phyloP scores from a whole-genome alignment of 2,329 filamentous ascomycete species.

The Colletotrichum sp. region DNA sequence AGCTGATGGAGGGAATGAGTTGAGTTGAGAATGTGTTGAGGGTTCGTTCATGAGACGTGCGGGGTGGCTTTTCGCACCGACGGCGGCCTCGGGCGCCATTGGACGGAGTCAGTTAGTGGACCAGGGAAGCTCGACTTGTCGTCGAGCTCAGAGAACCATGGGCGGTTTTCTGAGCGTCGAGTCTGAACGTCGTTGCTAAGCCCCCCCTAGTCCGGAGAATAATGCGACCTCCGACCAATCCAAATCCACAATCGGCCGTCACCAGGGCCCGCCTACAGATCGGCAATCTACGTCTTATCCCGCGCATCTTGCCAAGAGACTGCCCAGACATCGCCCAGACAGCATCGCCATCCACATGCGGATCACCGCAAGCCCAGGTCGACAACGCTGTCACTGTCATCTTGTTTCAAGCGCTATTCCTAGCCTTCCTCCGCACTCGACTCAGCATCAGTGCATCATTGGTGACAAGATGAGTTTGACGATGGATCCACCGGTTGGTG shows the following conservation, averaged over 20 bases:
- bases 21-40: slow-evolving; percentile 15
- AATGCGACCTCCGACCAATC: slow-evolving; percentile 19
- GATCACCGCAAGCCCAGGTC: slow-evolving; percentile 17
- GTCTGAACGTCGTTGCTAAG: slow-evolving; percentile 19
- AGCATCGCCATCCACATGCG: slow-evolving; percentile 18
- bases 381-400: slow-evolving; percentile 21
- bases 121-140: slow-evolving; percentile 10
- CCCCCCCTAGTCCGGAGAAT: slow-evolving; percentile 22
- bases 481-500: slow-evolving; percentile 12
- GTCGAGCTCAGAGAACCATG: slow-evolving; percentile 10
- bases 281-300: slow-evolving; percentile 24
- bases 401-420: slow-evolving; percentile 25
- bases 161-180: slow-evolving; percentile 2
- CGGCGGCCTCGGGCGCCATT: not conserved
- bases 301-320: slow-evolving; percentile 23
- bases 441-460: slow-evolving; percentile 13
- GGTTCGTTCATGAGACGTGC: slow-evolving; percentile 16
- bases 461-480: slow-evolving; percentile 20
- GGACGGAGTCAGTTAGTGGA: slow-evolving; percentile 1
- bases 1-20: slow-evolving; percentile 90
- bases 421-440: slow-evolving; percentile 15
- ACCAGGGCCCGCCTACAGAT: slow-evolving; percentile 12
- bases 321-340: slow-evolving; percentile 22
- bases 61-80: not conserved
- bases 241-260: slow-evolving; percentile 10